These are phyloP conservation scores for Cyphellophora attinorum DNA, from an alignment of 2,329 filamentous ascomycete genomes.

Conservation along the genomic window DNA sequence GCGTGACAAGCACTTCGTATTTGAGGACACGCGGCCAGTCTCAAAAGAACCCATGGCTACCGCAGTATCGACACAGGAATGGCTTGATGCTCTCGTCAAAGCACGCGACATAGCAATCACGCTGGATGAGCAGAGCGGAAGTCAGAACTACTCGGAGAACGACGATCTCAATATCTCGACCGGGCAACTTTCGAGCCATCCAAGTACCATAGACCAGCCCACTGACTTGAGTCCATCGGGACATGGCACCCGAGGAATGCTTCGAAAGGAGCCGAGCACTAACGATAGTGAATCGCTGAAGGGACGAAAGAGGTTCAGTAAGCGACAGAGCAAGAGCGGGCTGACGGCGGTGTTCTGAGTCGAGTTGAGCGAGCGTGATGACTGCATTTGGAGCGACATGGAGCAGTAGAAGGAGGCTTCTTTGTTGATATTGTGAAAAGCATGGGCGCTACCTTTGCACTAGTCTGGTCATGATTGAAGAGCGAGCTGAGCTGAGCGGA, in stretches of 20 bases:
- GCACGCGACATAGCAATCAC: conserved; percentile 76
- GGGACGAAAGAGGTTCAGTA: conserved; percentile 66
- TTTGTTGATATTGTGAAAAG: too few species aligned
- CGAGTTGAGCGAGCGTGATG: too few species aligned
- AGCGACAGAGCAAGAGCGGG: conserved; percentile 89
- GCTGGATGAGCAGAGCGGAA: conserved; percentile 45
- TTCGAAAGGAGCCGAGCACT: conserved; percentile 31
- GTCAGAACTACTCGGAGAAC: conserved; percentile 57
- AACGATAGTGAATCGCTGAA: conserved; percentile 46
- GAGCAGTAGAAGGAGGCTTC: too few species aligned
- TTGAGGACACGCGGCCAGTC: conserved; percentile 80
- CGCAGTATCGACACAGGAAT: conserved; percentile 70
- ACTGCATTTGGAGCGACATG: too few species aligned
- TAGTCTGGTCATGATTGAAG: too few species aligned
- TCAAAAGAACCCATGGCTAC: conserved; percentile 53
- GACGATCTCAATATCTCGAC: conserved; percentile 59
- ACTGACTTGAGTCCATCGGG: conserved; percentile 25
- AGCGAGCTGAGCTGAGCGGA: too few species aligned
- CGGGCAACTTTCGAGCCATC: conserved; percentile 60
- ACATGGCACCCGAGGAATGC: conserved; percentile 26
- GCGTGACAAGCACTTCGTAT: conserved; percentile 83
- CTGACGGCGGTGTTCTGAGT: conserved; percentile 72
- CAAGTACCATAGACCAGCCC: conserved; percentile 33
- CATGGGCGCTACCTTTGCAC: too few species aligned
- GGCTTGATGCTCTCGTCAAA: conserved; percentile 80